Percentiles rank a stretch among this genome's conserved stretches.
Evolutionary conservation across 1,284 basidiomycete species (phyloP).

Genomic region (Somion occarium): DNA sequence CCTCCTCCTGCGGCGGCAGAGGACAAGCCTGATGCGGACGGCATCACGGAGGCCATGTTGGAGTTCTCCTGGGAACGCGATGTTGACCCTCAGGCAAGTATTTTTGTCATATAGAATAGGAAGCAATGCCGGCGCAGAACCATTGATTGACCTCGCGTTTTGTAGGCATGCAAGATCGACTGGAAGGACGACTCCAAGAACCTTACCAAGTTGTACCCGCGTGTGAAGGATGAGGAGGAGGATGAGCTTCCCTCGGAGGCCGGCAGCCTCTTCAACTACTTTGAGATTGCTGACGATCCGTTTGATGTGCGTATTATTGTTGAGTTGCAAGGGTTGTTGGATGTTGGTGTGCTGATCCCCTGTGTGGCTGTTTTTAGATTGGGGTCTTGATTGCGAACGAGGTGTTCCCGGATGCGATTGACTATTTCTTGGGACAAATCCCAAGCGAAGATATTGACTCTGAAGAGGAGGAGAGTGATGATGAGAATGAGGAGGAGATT

Average conservation of each 20-base stretch:
- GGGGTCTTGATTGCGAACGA: conserved; percentile 71
- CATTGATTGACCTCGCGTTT: conserved; percentile 5
- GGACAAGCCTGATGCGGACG: conserved; percentile 64
- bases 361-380: conserved; percentile 38
- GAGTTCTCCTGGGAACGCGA: conserved; percentile 77
- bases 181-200: conserved; percentile 82
- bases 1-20: conserved; percentile 46
- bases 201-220: conserved; percentile 74
- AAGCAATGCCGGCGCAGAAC: neutral
- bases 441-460: conserved; percentile 54
- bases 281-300: conserved; percentile 62
- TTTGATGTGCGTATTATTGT: conserved; percentile 51
- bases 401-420: conserved; percentile 72
- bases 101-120: neutral
- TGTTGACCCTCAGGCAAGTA: conserved; percentile 55
- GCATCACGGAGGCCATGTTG: conserved; percentile 68
- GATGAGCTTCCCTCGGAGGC: conserved; percentile 56
- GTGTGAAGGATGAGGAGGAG: conserved; percentile 52
- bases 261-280: conserved; percentile 88
- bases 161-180: conserved; percentile 61
- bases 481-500: conserved; percentile 74
- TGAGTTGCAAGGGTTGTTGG: too few relatives aligned
- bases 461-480: conserved; percentile 65
- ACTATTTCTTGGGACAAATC: conserved; percentile 68
- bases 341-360: conserved; percentile 1